Evolutionary conservation across 2,329 filamentous ascomycete genomes (phyloP), one percentile per base, ranked within the genome.

Genomic region (Fusarium marasasianum): DNA sequence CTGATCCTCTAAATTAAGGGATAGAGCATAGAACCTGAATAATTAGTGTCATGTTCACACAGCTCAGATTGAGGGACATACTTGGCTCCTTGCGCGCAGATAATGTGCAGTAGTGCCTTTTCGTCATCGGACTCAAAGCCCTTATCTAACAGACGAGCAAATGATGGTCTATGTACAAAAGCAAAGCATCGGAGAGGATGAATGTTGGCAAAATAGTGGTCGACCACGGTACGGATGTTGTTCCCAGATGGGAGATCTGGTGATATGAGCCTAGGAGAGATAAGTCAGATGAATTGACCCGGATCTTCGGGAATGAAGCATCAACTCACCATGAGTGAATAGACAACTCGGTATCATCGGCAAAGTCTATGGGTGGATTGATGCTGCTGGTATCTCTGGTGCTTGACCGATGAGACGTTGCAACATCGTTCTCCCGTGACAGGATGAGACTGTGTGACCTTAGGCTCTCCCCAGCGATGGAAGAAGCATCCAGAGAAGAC

Each of bases 171-270:
- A 58, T 83, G 82, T 24, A 83, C 81, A 78, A 83, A 83, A 22
- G 82, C 81, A 60, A 83, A 83, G 68, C 82, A 83, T 26, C 82
- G 80, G 9, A 83, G 78, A n/a, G 82, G 81, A 57, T 83, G 86
- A 9, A 83, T 75, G 37, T 83, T 83, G 66, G 81, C 75, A 71
- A 83, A 83, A 63, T 83, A 83, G 66, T 82, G 82, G 51, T 83
- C 82, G 31, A 83, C 80, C 8, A 83, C 78, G 1, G 78, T 79
- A 20, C 82, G 82, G 29, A 83, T 78, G 48, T 82, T 81, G 58
- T 80, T 79, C n/a, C 69, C 60, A 15, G 79, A 76, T 17, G 82
- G 82, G 10, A 83, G 79, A 17, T 77, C 80, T 22, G 80, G 71
- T 11, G 81, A 79, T 26, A 82, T 73, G 15, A 83, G 76, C 82